Evolutionary conservation across 2,329 filamentous ascomycete genomes (phyloP), one percentile per base, ranked within the genome.

Genomic region (Aspergillus brasiliensis): DNA sequence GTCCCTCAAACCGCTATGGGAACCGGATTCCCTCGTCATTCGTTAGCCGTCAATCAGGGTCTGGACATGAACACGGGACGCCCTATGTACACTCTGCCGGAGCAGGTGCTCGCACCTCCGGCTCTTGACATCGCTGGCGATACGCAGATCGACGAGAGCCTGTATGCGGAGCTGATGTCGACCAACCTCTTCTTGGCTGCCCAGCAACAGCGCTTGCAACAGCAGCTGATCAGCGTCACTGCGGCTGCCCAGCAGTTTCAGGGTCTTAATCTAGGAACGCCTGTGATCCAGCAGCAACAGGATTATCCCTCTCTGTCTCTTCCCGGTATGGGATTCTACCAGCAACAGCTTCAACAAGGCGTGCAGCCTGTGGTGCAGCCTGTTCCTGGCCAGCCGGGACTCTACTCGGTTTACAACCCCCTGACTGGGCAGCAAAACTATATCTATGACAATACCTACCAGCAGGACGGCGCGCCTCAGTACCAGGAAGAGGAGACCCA

Each of bases 121-220:
- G 86, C 91, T 70, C 83, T 97, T 62, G 85, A 91, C 70, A 84
- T 95, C 55, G 78, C 79, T 64, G 83, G 83, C 49, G 86, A 89
- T 68, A 85, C 91, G 62, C 84, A 88, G 67, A 91, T 96, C 80
- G 95, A 98, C 70, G 92, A 93, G 55, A 89, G 86, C 62, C 77
- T 96, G 56, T 95, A 97, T 67, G 91, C 92, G 56, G 92, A 97
- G 77, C 83, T 98, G 65, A 86, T 97, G 71, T 90, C 92, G 59
- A 96, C 92, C 70, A 97, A 97, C 76, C 81, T 95, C 74, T 96
- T 96, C 73, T 84, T 99, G 53, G 92, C 92, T 42, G 92, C 97
- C 73, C 93, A 97, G 78, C 94, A 98, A 79, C 92, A 97, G 80
- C 90, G 91, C 65, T 86, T 98, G 55, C 93, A 98, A 79, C 93